Conservation (phyloP, 2,329 filamentous ascomycete genomes). For the Trichoderma atroviride region DNA sequence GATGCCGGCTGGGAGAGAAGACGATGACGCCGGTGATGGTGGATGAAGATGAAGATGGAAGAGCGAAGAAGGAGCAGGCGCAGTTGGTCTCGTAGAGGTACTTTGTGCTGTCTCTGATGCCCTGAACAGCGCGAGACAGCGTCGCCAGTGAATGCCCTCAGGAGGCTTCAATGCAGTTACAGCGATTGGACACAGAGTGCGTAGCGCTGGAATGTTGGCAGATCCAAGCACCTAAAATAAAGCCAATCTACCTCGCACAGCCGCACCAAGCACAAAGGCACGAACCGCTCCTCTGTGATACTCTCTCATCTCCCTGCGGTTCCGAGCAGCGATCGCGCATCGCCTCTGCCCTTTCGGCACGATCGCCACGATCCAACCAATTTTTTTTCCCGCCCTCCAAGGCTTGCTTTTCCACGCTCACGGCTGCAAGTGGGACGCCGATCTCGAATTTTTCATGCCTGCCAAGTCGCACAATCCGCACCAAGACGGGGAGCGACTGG, state of each 20-base stretch:
- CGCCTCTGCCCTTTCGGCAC: background rate
- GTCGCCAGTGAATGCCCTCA: background rate
- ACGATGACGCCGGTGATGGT: background rate
- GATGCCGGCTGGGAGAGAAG: background rate
- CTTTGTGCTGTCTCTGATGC: background rate
- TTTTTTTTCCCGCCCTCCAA: background rate
- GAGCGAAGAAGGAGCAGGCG: background rate
- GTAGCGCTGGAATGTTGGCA: background rate
- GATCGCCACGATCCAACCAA: conserved; percentile 17
- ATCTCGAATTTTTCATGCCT: background rate
- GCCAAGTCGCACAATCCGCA: background rate
- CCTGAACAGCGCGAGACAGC: background rate
- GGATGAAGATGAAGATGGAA: background rate
- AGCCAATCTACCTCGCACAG: conserved; percentile 3
- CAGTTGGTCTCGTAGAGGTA: background rate
- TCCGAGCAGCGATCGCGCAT: background rate
- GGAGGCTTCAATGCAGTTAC: background rate
- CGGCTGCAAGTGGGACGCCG: background rate
- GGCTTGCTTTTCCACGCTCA: background rate
- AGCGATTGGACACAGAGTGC: background rate
- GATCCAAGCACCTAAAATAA: background rate
- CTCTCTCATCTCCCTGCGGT: background rate
- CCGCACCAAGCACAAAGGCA: background rate
- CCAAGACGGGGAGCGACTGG: background rate
- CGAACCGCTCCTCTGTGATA: background rate